Conservation (phyloP, 331 rosid species). For the Pyrus hybrid region DNA sequence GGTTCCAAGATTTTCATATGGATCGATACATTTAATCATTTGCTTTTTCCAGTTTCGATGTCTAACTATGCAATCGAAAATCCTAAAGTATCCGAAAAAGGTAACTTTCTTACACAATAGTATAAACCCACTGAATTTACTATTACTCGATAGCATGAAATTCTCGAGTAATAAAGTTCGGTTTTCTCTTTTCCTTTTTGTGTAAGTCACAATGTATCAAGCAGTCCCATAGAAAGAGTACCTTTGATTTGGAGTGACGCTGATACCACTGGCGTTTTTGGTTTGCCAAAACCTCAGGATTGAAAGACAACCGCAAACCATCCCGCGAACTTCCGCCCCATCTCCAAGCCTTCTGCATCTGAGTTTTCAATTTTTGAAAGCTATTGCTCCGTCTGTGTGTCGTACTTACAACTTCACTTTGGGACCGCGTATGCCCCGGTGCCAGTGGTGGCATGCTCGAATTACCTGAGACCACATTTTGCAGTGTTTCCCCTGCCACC, state of each 20-base stretch:
- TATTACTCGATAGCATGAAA: background rate
- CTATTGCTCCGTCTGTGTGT: slow-evolving; percentile 39
- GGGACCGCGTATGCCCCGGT: slow-evolving; percentile 50
- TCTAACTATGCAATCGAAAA: background rate
- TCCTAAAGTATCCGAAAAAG: background rate
- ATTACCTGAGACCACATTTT: slow-evolving; percentile 30
- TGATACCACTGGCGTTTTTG: slow-evolving; percentile 98
- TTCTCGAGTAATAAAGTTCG: background rate
- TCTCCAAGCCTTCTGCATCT: slow-evolving; percentile 62
- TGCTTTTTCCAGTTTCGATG: background rate
- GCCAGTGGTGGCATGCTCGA: slow-evolving; percentile 29
- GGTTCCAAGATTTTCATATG: background rate
- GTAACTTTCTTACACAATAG: background rate
- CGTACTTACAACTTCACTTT: slow-evolving; percentile 43
- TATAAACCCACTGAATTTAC: background rate
- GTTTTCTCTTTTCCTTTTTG: background rate
- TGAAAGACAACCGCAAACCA: slow-evolving; percentile 32
- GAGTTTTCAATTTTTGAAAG: slow-evolving; percentile 58
- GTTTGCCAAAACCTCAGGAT: slow-evolving; percentile 85
- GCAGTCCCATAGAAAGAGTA: slow-evolving; percentile 17
- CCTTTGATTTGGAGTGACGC: slow-evolving; percentile 78
- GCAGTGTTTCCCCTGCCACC: slow-evolving; percentile 61
- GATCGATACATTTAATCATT: background rate
- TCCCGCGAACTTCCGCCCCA: slow-evolving; percentile 47
- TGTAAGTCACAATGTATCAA: background rate